Base-by-base conservation (phyloP, 1,284 basidiomycete species). In the Naganishia liquefaciens region DNA sequence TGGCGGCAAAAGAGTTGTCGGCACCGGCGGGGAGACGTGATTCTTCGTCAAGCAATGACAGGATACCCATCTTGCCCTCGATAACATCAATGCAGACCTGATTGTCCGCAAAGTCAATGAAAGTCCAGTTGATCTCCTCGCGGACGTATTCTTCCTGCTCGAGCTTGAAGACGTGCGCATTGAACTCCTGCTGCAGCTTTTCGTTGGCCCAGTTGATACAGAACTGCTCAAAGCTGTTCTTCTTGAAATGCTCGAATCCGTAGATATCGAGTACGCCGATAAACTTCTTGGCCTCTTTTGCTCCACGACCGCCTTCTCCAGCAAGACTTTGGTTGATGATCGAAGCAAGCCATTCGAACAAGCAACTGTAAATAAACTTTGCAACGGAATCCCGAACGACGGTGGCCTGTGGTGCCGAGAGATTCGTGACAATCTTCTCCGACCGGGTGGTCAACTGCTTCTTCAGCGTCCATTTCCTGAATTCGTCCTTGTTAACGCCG, bases 121-220 rank as follows among this genome's bases (percentile, higher is more conserved):
- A 99, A 1, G 91, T 97, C 96, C 96, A 99, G 75, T 95, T 93
- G 77, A 99, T 99, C 80, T 97, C 85, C 76, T 99, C 96, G 66
- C 93, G 91, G 64, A 99, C 86, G 75, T 99, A 99, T 81, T 99
- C 96, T 77, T 99, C 96, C 82, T 99, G 96, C 77, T 99, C 96
- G 37, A 98, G 86, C 83, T 94, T 94, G 87, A 99, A 99, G 62
- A 99, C 96, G 76, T 99, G 96, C 1, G 93, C 94, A 72, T 96
- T 96, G 81, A 96, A 96, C 89, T 66, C 64, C 52, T 66, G 64
- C 93, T 69, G 71, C 39, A 54, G 25, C 25, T 99, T 98, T 80
- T 99, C 96, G 74, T 99, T 99, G 51, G 96, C 96, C 78, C 98
- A 99, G 77, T 99, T 99, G 82, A 99, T 99, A 79, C 94, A 97